These are phyloP conservation scores for Metschnikowia continentalis DNA, from an alignment of 805 yeast genomes.

Conservation along the genomic window DNA sequence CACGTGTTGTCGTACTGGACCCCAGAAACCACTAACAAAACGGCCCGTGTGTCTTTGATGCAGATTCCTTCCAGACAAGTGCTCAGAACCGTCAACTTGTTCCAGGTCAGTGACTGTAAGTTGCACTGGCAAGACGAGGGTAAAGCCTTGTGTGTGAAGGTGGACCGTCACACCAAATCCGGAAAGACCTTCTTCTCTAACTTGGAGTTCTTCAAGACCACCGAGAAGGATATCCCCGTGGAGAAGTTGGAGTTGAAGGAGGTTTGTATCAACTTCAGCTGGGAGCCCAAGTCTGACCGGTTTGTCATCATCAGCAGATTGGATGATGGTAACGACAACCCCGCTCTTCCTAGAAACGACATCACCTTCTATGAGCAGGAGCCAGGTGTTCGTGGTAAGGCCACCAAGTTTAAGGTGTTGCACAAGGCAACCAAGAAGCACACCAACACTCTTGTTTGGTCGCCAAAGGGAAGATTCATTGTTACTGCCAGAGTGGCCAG, in stretches of 20 bases:
- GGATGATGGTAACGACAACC: conserved; percentile 53
- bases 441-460: conserved; percentile 74
- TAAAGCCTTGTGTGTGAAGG: conserved; percentile 83
- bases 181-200: conserved; percentile 88
- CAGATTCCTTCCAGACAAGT: conserved; percentile 80
- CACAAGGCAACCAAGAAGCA: conserved; percentile 57
- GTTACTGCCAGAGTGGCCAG: conserved; percentile 46
- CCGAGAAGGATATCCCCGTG: conserved; percentile 89
- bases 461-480: conserved; percentile 90
- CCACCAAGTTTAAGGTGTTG: conserved; percentile 53
- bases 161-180: conserved; percentile 94
- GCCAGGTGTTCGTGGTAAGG: conserved; percentile 45
- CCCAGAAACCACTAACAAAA: conserved; percentile 87
- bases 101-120: conserved; percentile 88
- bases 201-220: conserved; percentile 83
- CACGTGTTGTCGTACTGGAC: conserved; percentile 91
- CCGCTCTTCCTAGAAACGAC: conserved; percentile 61
- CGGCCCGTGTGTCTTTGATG: conserved; percentile 90
- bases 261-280: conserved; percentile 78
- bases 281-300: conserved; percentile 94
- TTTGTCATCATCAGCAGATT: conserved; percentile 72
- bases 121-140: conserved; percentile 93
- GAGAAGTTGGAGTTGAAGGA: conserved; percentile 92
- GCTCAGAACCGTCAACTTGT: conserved; percentile 85
- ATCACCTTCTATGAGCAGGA: conserved; percentile 84